Percentiles rank a stretch among this genome's conserved stretches.
These are phyloP conservation scores for Coccomyxa sp. DNA, from an alignment of 139 green algal species.

Conservation along the genomic window DNA sequence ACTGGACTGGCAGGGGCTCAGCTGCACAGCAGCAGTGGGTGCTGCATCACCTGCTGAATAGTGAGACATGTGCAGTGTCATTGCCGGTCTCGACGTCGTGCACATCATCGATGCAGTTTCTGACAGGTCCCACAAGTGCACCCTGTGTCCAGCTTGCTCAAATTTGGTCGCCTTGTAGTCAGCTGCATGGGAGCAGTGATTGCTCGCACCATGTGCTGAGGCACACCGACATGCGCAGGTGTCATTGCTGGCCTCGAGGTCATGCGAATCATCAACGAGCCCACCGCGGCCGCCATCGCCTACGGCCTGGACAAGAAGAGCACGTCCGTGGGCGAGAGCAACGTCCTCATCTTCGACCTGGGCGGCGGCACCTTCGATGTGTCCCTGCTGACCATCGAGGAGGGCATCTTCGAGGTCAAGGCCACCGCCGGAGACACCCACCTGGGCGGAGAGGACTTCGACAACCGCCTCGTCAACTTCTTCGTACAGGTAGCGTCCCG, in stretches of 20 bases:
- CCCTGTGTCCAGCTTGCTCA: neutral
- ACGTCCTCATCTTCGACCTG: conserved; percentile 97
- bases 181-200: neutral
- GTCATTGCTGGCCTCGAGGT: conserved; percentile 87
- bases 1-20: no score
- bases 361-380: conserved; percentile 98
- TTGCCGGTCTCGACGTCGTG: no score
- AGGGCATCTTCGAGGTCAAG: conserved; percentile 99
- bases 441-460: conserved; percentile 97
- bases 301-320: conserved; percentile 74
- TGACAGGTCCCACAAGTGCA: neutral
- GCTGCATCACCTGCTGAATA: no score
- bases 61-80: no score
- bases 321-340: conserved; percentile 54
- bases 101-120: no score
- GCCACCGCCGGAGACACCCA: conserved; percentile 97
- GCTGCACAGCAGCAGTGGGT: no score
- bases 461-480: conserved; percentile 91
- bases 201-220: neutral
- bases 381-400: conserved; percentile 97
- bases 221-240: conserved; percentile 26
- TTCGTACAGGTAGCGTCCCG: conserved; percentile 56
- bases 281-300: conserved; percentile 84
- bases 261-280: conserved; percentile 90
- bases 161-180: neutral